phyloP scores from a whole-genome alignment of 1,139 yeast genomes.

The Yamadazyma kanchanaburiensis region DNA sequence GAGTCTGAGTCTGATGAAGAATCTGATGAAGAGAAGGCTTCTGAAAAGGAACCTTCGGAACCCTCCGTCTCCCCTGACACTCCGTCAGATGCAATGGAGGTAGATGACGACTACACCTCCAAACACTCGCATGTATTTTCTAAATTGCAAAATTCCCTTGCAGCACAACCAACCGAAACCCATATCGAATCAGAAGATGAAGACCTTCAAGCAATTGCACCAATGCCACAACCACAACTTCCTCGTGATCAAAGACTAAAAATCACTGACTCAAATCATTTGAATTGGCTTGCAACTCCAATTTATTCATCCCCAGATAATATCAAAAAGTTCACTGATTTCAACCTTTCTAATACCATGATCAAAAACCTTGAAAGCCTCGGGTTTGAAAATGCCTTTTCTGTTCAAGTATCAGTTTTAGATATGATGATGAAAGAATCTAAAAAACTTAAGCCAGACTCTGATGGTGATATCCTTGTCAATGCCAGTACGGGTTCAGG shows the following conservation, averaged over 20 bases:
- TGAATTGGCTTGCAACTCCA: conserved; percentile 72
- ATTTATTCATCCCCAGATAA: conserved; percentile 46
- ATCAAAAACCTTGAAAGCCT: conserved; percentile 42
- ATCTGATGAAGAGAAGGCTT: too few species aligned
- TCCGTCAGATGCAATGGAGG: background rate
- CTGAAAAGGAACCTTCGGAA: too few species aligned
- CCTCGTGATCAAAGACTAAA: conserved; percentile 48
- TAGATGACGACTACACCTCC: conserved; percentile 10
- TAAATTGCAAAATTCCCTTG: conserved; percentile 23
- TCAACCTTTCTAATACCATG: conserved; percentile 39
- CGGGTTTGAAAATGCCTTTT: conserved; percentile 60
- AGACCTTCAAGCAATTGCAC: conserved; percentile 55
- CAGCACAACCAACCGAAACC: conserved; percentile 7
- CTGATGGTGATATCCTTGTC: conserved; percentile 72
- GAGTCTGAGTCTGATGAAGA: conserved; percentile 11
- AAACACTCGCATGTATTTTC: conserved; percentile 29
- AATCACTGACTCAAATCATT: conserved; percentile 36
- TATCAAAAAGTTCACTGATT: conserved; percentile 39
- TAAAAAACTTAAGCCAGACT: conserved; percentile 54
- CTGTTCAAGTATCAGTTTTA: conserved; percentile 72
- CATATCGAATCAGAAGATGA: conserved; percentile 20
- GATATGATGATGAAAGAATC: conserved; percentile 52
- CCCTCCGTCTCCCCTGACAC: too few species aligned
- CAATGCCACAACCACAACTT: conserved; percentile 79
- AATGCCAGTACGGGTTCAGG: conserved; percentile 98